A percentile compares a stretch with the other conserved stretches of the same genome.
Evolutionary conservation across 2,329 filamentous ascomycete genomes (phyloP).

Genomic region (Cordyceps fumosorosea): DNA sequence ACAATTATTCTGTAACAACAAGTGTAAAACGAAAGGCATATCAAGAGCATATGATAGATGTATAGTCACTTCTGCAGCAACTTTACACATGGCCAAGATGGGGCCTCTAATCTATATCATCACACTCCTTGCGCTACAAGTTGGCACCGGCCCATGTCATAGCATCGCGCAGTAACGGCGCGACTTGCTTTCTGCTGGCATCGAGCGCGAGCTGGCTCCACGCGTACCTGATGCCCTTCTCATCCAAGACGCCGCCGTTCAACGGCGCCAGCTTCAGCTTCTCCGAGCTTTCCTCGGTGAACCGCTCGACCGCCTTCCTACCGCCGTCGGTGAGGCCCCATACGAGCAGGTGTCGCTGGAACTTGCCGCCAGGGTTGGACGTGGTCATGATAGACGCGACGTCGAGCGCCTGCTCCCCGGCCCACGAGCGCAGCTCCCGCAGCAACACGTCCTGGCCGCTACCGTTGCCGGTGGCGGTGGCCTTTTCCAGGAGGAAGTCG

Average conservation of each 20-base stretch:
- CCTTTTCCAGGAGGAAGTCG: constrained; percentile 50
- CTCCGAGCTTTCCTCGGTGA: constrained; percentile 39
- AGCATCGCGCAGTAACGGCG: constrained; percentile 55
- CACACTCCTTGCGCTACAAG: constrained; percentile 2
- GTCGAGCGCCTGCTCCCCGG: constrained; percentile 51
- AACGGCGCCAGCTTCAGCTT: constrained; percentile 52
- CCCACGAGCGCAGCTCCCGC: constrained; percentile 43
- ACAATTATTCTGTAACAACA: constrained; percentile 4
- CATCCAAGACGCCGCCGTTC: constrained; percentile 41
- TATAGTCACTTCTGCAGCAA: background rate
- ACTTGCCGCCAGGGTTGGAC: constrained; percentile 46
- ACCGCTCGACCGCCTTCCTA: constrained; percentile 44
- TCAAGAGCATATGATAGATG: background rate
- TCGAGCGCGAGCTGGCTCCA: constrained; percentile 62
- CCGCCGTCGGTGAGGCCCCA: constrained; percentile 52
- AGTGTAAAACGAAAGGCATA: background rate
- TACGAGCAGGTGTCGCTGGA: constrained; percentile 61
- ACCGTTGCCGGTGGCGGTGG: constrained; percentile 29
- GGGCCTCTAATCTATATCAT: too few relatives aligned
- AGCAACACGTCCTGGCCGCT: constrained; percentile 33
- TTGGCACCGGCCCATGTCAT: constrained; percentile 29
- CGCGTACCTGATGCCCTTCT: constrained; percentile 44
- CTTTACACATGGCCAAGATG: background rate
- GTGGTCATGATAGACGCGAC: constrained; percentile 65
- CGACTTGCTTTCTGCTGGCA: constrained; percentile 62